Conservation (phyloP, 2,329 filamentous ascomycete species). For the Venturia asperata region DNA sequence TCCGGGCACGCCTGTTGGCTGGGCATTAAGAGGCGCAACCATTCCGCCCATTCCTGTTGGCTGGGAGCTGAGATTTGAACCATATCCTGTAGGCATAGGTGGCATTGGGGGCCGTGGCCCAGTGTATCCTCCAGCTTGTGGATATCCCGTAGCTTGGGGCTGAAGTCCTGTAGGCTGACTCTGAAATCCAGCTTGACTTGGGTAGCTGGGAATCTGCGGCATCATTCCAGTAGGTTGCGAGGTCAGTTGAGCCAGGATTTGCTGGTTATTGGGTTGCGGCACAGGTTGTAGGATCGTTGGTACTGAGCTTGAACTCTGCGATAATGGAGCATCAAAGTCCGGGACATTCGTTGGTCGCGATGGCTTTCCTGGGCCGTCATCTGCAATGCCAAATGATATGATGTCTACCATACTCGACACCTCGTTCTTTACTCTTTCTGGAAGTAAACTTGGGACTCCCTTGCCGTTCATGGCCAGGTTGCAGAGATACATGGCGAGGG, state of each 20-base stretch:
- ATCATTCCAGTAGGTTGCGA: constrained; percentile 41
- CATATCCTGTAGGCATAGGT: constrained; percentile 71
- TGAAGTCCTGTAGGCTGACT: constrained; percentile 63
- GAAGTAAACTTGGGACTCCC: constrained; percentile 63
- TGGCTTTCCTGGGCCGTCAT: constrained; percentile 54
- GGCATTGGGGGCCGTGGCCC: constrained; percentile 74
- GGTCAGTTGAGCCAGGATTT: constrained; percentile 51
- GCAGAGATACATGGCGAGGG: constrained; percentile 96
- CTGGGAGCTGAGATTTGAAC: constrained; percentile 52
- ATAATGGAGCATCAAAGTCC: constrained; percentile 55
- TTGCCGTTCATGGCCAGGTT: constrained; percentile 89
- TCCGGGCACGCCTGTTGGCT: constrained; percentile 85
- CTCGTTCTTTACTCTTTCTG: constrained; percentile 86
- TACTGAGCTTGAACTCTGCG: constrained; percentile 43
- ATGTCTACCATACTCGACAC: constrained; percentile 99
- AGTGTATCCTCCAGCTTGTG: constrained; percentile 69
- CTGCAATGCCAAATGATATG: constrained; percentile 86
- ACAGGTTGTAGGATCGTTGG: constrained; percentile 46
- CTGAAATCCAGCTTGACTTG: constrained; percentile 31
- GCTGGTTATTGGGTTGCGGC: constrained; percentile 62
- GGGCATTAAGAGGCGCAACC: constrained; percentile 65
- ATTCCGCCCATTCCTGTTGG: constrained; percentile 58
- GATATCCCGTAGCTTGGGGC: constrained; percentile 46
- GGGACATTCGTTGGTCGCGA: constrained; percentile 56
- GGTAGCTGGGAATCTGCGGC: constrained; percentile 39